phyloP scores from a whole-genome alignment of 192 early-diverging fungal species.

The Chytriomyces confervae region DNA sequence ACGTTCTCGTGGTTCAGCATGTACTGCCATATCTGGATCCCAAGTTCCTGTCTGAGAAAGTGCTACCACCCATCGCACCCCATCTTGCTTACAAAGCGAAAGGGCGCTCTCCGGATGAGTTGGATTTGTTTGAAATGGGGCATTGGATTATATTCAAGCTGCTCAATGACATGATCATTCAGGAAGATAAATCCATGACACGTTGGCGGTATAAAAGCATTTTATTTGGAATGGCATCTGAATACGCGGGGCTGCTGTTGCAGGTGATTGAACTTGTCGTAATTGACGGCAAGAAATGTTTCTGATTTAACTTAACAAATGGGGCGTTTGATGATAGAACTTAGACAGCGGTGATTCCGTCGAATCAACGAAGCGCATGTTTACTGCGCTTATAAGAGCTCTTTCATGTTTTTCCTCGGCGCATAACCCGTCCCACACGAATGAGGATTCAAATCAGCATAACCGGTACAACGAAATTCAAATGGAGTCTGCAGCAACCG shows the following conservation, averaged over 20 bases:
- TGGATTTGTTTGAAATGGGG: constrained; percentile 35
- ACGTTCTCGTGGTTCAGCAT: constrained; percentile 23
- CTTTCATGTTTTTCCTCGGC: constrained; percentile 5
- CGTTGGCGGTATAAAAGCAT: background rate
- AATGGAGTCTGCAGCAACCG: background rate
- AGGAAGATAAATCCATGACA: background rate
- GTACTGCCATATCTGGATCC: background rate
- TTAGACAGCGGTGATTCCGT: constrained; percentile 7
- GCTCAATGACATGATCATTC: background rate
- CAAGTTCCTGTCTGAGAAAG: background rate
- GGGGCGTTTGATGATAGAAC: constrained; percentile 1
- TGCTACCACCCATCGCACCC: background rate
- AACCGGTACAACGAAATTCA: no score
- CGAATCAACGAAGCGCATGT: background rate
- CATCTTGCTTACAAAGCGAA: background rate
- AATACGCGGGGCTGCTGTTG: constrained; percentile 3
- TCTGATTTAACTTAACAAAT: no score
- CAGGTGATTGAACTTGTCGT: constrained; percentile 7
- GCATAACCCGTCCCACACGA: no score
- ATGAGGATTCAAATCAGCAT: no score
- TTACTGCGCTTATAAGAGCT: constrained; percentile 3
- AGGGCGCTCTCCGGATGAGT: background rate
- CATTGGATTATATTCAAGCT: constrained; percentile 26
- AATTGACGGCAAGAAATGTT: background rate
- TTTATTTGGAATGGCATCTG: background rate